phyloP scores from a whole-genome alignment of 2,329 filamentous ascomycete genomes.

The Alternaria rosae region DNA sequence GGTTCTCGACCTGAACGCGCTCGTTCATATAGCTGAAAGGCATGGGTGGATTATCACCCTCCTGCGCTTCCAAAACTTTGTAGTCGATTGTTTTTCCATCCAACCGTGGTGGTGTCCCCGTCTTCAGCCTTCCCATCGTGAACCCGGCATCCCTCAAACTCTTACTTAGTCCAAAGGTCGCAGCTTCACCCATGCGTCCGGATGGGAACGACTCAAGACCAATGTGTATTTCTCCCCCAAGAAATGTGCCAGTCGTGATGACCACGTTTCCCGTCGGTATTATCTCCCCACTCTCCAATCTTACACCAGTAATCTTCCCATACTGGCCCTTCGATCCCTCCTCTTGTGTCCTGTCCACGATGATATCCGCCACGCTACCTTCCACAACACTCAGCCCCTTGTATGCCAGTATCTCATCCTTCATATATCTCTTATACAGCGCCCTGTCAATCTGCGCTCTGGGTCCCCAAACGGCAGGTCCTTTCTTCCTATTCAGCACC shows the following conservation, averaged over 20 bases:
- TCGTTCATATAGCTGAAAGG: conserved; percentile 93
- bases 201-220: conserved; percentile 84
- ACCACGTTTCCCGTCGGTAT: conserved; percentile 82
- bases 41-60: conserved; percentile 82
- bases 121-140: conserved; percentile 88
- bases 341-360: conserved; percentile 67
- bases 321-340: conserved; percentile 59
- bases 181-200: conserved; percentile 91
- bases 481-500: conserved; percentile 85
- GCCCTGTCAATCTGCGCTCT: conserved; percentile 93
- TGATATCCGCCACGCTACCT: conserved; percentile 91
- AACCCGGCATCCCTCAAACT: conserved; percentile 90
- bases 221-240: conserved; percentile 96
- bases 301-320: conserved; percentile 82
- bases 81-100: conserved; percentile 85
- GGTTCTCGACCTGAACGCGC: conserved; percentile 76
- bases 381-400: conserved; percentile 81
- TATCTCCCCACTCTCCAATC: conserved; percentile 85
- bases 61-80: conserved; percentile 72
- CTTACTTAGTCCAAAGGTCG: conserved; percentile 90
- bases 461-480: conserved; percentile 95
- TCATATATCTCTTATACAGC: conserved; percentile 91
- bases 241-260: conserved; percentile 95
- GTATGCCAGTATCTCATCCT: conserved; percentile 80
- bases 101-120: conserved; percentile 89